These are phyloP conservation scores for Chenopodium album DNA, from an alignment of 148 eudicot species.

Conservation along the genomic window DNA sequence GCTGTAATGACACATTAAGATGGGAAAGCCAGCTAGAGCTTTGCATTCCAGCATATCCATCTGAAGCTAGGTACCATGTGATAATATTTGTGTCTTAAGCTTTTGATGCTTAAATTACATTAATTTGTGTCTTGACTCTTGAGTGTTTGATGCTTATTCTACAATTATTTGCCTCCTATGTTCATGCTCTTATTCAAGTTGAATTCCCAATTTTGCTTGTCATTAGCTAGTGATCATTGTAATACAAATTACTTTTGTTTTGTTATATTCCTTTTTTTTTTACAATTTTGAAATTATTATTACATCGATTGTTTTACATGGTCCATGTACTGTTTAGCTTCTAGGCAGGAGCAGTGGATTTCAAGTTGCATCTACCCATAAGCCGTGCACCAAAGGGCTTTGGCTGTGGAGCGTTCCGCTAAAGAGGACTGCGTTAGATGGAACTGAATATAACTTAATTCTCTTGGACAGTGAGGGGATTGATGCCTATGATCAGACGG, in stretches of 20 bases:
- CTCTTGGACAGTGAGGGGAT: slow-evolving; percentile 94
- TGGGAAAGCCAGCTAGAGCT: not conserved
- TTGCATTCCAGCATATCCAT: not conserved
- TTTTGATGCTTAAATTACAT: not conserved
- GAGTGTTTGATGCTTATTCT: not conserved
- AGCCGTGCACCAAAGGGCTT: slow-evolving; percentile 96
- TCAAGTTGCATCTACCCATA: slow-evolving; percentile 91
- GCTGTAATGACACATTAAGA: not conserved
- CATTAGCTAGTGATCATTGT: not conserved
- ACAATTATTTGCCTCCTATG: not conserved
- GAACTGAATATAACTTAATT: slow-evolving; percentile 90
- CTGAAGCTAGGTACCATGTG: not conserved
- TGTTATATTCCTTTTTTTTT: not conserved
- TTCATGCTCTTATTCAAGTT: not conserved
- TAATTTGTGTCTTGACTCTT: not conserved
- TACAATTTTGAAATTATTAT: not conserved
- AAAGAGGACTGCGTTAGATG: slow-evolving; percentile 88
- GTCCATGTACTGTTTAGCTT: slow-evolving; percentile 47
- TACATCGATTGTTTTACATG: slow-evolving; percentile 5
- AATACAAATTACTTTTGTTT: not conserved
- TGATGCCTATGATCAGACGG: slow-evolving; percentile 99
- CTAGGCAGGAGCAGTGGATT: slow-evolving; percentile 94
- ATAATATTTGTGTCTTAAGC: not conserved
- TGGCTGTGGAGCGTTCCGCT: slow-evolving; percentile 98
- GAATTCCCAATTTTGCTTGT: not conserved